Percentiles rank a stretch among this genome's conserved stretches.
Evolutionary conservation across 345 rosid species (phyloP).

Genomic region (Linum usitatissimum): DNA sequence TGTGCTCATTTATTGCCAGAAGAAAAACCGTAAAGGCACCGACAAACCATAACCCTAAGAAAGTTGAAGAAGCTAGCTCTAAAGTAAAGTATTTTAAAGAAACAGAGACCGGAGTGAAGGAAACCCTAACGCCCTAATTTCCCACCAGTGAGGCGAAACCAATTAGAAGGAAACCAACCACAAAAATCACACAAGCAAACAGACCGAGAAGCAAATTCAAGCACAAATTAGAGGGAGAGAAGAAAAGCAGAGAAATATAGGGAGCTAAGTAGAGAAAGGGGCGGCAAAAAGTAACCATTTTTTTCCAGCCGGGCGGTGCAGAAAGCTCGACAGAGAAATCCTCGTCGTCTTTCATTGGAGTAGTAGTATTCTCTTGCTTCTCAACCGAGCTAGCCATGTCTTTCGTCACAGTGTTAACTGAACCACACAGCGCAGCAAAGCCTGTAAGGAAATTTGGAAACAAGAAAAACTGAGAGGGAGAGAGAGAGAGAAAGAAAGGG

Average conservation of each 20-base stretch:
- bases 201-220: not conserved
- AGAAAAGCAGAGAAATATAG: not conserved
- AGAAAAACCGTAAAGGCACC: not conserved
- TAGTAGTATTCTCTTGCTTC: conserved; percentile 5
- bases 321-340: conserved; percentile 36
- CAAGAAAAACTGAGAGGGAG: not conserved
- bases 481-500: not conserved
- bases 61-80: not conserved
- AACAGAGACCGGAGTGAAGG: not conserved
- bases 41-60: not conserved
- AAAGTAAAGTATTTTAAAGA: no score
- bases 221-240: not conserved
- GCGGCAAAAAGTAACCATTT: conserved; percentile 20
- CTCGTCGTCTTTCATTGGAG: conserved; percentile 21
- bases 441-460: not conserved
- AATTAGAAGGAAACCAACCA: no score
- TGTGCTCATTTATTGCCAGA: not conserved
- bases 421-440: not conserved
- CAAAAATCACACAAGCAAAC: not conserved
- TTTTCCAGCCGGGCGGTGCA: conserved; percentile 40
- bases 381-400: conserved; percentile 26
- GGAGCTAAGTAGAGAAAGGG: not conserved
- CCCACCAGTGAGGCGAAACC: not conserved
- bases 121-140: not conserved
- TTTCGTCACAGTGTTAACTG: not conserved